Percentiles rank a stretch among this genome's conserved stretches.
These are phyloP conservation scores for Pythium biforme DNA, from an alignment of 352 stramenopile species.

Conservation along the genomic window DNA sequence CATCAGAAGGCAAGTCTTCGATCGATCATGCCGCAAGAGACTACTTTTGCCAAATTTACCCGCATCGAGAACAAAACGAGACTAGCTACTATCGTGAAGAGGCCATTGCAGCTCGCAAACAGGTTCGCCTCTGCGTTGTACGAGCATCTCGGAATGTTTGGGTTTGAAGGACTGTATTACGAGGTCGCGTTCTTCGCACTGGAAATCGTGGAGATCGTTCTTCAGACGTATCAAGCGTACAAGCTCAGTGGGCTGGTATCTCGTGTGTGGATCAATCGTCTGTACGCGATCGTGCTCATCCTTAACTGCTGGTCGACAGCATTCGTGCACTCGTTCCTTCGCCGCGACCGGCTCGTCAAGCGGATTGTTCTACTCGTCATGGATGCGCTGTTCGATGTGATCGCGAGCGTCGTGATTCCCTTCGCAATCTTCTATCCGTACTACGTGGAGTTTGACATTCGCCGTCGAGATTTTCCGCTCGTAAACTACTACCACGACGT, in stretches of 20 bases:
- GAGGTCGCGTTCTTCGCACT: slow-evolving; percentile 2
- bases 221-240: slow-evolving; percentile 21
- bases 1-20: not conserved
- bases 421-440: slow-evolving; percentile 21
- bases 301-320: slow-evolving; percentile 20
- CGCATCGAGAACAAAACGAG: not conserved
- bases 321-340: slow-evolving; percentile 10
- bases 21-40: not conserved
- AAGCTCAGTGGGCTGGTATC: slow-evolving; percentile 12
- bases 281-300: slow-evolving; percentile 6
- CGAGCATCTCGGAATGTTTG: not conserved
- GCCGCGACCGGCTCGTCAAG: not conserved
- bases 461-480: slow-evolving; percentile 14
- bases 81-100: not conserved
- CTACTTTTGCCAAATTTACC: not conserved
- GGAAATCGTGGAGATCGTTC: slow-evolving; percentile 10
- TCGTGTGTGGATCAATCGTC: slow-evolving; percentile 17
- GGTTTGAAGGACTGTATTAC: slow-evolving; percentile 13
- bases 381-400: slow-evolving; percentile 17
- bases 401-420: slow-evolving; percentile 17
- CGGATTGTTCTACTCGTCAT: slow-evolving; percentile 11
- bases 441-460: slow-evolving; percentile 11
- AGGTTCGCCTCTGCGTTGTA: not conserved
- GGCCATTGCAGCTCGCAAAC: not conserved
- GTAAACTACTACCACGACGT: slow-evolving; percentile 24